These are phyloP conservation scores for Aspergillus aculeatinus DNA, from an alignment of 2,329 filamentous ascomycete genomes.

Conservation along the genomic window DNA sequence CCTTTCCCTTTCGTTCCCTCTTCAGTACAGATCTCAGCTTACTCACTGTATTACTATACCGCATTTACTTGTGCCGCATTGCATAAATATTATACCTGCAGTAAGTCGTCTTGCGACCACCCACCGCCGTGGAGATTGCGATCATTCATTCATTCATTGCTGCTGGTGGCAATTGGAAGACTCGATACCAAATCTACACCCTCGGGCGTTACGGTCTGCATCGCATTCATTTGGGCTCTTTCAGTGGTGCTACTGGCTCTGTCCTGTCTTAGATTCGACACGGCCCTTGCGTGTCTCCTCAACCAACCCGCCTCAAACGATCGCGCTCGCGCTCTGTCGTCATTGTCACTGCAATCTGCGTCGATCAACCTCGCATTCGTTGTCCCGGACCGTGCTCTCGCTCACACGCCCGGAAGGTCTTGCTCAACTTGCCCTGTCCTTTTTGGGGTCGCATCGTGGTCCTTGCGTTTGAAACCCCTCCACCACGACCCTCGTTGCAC, in stretches of 20 bases:
- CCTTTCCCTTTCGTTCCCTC: conserved; percentile 8
- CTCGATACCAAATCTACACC: conserved; percentile 11
- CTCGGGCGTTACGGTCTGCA: conserved; percentile 12
- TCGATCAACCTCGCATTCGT: conserved; percentile 12
- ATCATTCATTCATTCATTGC: conserved; percentile 31
- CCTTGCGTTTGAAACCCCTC: conserved; percentile 10
- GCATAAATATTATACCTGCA: not conserved
- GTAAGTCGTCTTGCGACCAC: conserved; percentile 6
- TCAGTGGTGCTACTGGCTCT: conserved; percentile 3
- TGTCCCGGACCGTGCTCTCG: not conserved
- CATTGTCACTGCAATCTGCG: conserved; percentile 10
- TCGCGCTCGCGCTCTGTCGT: conserved; percentile 13
- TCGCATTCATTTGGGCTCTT: conserved; percentile 19
- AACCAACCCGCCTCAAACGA: not conserved
- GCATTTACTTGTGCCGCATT: not conserved
- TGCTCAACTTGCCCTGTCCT: not conserved
- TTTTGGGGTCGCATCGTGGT: conserved; percentile 1
- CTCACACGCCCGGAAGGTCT: not conserved
- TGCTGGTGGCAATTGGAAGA: conserved; percentile 30
- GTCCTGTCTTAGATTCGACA: conserved; percentile 15
- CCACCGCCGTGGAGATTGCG: conserved; percentile 13
- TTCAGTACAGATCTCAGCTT: not conserved
- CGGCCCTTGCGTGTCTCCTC: conserved; percentile 22
- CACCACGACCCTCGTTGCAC: not conserved
- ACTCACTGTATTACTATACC: not conserved